Evolutionary conservation across 768 basidiomycete species (phyloP).

Genomic region (Strobilomyces dryophilus): DNA sequence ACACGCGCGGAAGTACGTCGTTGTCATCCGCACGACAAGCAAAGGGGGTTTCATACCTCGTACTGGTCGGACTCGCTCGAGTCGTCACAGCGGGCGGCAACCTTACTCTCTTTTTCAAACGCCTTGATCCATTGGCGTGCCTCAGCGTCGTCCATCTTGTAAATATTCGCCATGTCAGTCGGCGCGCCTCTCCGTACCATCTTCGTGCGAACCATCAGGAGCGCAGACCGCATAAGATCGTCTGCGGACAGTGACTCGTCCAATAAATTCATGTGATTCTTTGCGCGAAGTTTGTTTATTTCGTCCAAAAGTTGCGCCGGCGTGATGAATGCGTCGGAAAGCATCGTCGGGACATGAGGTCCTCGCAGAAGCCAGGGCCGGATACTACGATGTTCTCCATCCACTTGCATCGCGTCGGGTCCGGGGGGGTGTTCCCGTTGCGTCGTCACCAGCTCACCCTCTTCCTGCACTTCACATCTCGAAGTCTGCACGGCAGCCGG

Average conservation of each 20-base stretch:
- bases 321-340: slow-evolving; percentile 42
- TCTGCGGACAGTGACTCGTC: slow-evolving; percentile 32
- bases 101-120: slow-evolving; percentile 17
- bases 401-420: slow-evolving; percentile 11
- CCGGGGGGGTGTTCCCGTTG: slow-evolving; percentile 44
- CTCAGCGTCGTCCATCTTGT: slow-evolving; percentile 54
- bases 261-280: slow-evolving; percentile 45
- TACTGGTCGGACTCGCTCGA: slow-evolving; percentile 20
- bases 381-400: slow-evolving; percentile 3
- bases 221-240: slow-evolving; percentile 52
- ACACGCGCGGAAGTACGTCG: not conserved
- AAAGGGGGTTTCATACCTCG: slow-evolving; percentile 22
- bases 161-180: slow-evolving; percentile 70
- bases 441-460: slow-evolving; percentile 47
- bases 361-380: slow-evolving; percentile 74
- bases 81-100: slow-evolving; percentile 11
- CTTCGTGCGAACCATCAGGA: slow-evolving; percentile 62
- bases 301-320: slow-evolving; percentile 45
- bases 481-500: slow-evolving; percentile 5
- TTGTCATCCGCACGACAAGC: not conserved
- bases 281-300: slow-evolving; percentile 57
- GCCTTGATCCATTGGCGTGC: slow-evolving; percentile 44
- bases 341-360: slow-evolving; percentile 40
- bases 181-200: slow-evolving; percentile 69
- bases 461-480: slow-evolving; percentile 12